Evolutionary conservation across 176 grass and related monocot genomes (phyloP), one percentile per base, ranked within the genome.

Genomic region (Paspalum vaginatum): DNA sequence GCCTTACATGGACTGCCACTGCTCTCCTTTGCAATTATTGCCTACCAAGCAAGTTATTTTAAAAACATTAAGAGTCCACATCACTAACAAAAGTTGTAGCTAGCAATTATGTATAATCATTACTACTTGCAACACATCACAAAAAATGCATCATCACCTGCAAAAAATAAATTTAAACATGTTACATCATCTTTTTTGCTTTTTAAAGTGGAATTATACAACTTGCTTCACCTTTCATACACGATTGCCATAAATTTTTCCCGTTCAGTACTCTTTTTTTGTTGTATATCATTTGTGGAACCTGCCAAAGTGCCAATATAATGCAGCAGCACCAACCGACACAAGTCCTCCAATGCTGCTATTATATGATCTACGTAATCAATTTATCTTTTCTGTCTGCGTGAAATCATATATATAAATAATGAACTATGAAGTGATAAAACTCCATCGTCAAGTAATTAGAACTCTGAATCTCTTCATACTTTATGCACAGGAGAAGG

Each of bases 401-500:
- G 18, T n/a, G 24, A 9, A 71, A 52, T 5, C 47, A 12, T 47
- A 50, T 27, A 14, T 1, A 9, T 18, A 10, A 21, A 78, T 42
- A 6, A 9, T 22, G 5, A 70, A 47, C n/a, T 45, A 43, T 8
- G 42, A 43, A 2, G 42, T 43, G 2, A 43, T 43, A 8, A 43
- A 51, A 57, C 18, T 0, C 2, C 9, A 9, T 0, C 47, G 21
- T n/a, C 9, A 40, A 18, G 38, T 20, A 56, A 57, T 21, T 8
- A 42, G 54, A 44, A 10, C 9, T 16, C 9, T 12, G 51, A 8
- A 65, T 21, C 2, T 41, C 16, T 13, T 24, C 32, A 2, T 24
- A 0, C 63, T 37, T 21, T 46, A 67, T 43, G 39, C 1, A 0
- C 43, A 71, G 81, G 68, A 54, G 87, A 81, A 9, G 77, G 85